Base-by-base conservation (phyloP, 768 basidiomycete species). In the Collybiopsis confluens region DNA sequence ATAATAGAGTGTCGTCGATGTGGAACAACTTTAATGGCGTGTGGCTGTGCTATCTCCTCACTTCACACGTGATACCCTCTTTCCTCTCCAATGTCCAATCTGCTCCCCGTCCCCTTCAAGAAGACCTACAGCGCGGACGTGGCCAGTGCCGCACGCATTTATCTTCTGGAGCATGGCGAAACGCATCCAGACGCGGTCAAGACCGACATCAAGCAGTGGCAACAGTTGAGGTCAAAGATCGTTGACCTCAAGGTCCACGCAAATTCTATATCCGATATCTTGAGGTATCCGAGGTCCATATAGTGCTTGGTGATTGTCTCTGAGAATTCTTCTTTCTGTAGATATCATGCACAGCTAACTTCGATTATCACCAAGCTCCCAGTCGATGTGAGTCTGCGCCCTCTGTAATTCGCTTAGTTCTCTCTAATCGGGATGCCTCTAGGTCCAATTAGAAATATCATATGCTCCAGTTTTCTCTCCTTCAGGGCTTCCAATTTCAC, bases 331-430 rank as follows among this genome's bases (percentile, higher is more conserved):
- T 52, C 40, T 57, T 40, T 41, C 15, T 33, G 9, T 62, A 98
- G 96, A 42, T 98, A 98, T 65, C 90, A 97, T 60, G 90, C 92
- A 3, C 95, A 96, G 64, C 81, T 98, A 35, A 74, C 85, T 0
- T 93, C 88, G 56, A 80, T 94, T 28, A 68, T 90, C 57, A 83
- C 86, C 11, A 98, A 98, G 65, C 73, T 98, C 6, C 95, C 96
- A 2, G 69, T 78, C 6, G 85, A 96, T 68, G 95, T 84, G 53
- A 63, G 70, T 65, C 24, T 43, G 23, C 42, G 50, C 36, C 28
- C 26, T 30, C 40, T 20, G 47, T 43, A 26, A 21, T 5, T 28
- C 38, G 11, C 27, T 4, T 11, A 15, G 33, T 36, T 28, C 30
- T 16, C 18, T 38, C 36, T 44, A 43, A 49, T 58, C 56, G 42